Conservation (phyloP, 306 rosid species). For the Cicer yamashitae region DNA sequence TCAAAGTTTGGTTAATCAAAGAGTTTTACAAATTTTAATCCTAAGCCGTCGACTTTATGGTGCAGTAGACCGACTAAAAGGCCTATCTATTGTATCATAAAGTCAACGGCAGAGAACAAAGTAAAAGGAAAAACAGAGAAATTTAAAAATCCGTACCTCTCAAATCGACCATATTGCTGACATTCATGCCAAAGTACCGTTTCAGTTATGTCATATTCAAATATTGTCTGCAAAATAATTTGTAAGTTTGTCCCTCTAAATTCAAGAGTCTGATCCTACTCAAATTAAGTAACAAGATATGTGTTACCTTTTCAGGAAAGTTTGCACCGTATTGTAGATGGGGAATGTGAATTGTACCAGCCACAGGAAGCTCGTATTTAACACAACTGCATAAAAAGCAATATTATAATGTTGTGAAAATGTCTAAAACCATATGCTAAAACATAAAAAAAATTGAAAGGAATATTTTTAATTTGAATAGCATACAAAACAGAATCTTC, state of each 20-base stretch:
- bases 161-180: neutral
- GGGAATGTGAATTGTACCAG: slow-evolving; percentile 23
- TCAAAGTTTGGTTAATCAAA: neutral
- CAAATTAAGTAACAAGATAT: neutral
- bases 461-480: no score
- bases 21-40: no score
- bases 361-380: slow-evolving; percentile 42
- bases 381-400: slow-evolving; percentile 46
- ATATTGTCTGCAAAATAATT: slow-evolving; percentile 46
- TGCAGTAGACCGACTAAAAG: no score
- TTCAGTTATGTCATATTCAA: slow-evolving; percentile 48
- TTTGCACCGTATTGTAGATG: slow-evolving; percentile 43
- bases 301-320: slow-evolving; percentile 51
- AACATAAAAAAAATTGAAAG: neutral
- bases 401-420: neutral
- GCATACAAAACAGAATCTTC: slow-evolving; percentile 53
- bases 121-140: no score
- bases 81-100: no score
- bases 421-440: neutral
- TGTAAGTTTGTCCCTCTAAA: no score
- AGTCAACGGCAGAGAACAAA: no score
- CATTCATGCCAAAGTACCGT: slow-evolving; percentile 54
- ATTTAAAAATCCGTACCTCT: slow-evolving; percentile 34
- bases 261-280: no score
- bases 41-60: no score